Base-by-base conservation (phyloP, 495 filamentous ascomycete genomes). In the Sphaerosporella brunnea region DNA sequence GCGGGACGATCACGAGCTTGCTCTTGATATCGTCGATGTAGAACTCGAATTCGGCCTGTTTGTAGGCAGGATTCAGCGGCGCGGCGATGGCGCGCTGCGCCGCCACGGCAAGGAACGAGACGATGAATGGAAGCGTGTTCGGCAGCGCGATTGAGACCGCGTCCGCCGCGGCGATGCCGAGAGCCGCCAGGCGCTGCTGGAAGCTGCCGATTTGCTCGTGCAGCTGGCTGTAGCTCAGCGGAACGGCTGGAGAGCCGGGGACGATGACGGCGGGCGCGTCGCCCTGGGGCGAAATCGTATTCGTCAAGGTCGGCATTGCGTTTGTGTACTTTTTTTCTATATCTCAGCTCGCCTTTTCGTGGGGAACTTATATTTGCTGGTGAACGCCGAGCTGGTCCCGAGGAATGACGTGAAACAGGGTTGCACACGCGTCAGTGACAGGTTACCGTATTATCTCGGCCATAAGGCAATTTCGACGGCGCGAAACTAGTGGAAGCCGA, bases 11-110 rank as follows among this genome's bases (percentile, higher is more conserved):
- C 3, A 80, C 72, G 36, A 88, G 64, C 30, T 76, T 78, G 8
- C 81, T 82, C 54, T 72, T 80, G 53, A 90, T 70, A 62, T 90
- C 82, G 28, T 82, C 77, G 53, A 88, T 85, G 62, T 86, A 90
- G 64, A 90, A 87, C 62, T 88, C 82, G 59, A 88, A 86, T 61
- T 88, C 83, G 23, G 77, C 75, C 56, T 87, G 79, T 66, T 84
- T 86, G 65, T 90, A 88, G 23, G 74, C 79, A 18, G 82, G 74
- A 63, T 88, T 87, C 44, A 90, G 66, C 2, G 83, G 83, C 3
- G 82, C 83, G 18, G 82, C 83, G 52, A 85, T 80, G 21, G 67
- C 78, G 49, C 83, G 73, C 65, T 88, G 83, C 72, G 74, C 79
- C 4, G 80, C 73, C 13, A 74, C 69, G 13, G 81, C 83, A 19